Evolutionary conservation across 805 yeast genomes (phyloP).

Genomic region (Starmerella riodocensis): DNA sequence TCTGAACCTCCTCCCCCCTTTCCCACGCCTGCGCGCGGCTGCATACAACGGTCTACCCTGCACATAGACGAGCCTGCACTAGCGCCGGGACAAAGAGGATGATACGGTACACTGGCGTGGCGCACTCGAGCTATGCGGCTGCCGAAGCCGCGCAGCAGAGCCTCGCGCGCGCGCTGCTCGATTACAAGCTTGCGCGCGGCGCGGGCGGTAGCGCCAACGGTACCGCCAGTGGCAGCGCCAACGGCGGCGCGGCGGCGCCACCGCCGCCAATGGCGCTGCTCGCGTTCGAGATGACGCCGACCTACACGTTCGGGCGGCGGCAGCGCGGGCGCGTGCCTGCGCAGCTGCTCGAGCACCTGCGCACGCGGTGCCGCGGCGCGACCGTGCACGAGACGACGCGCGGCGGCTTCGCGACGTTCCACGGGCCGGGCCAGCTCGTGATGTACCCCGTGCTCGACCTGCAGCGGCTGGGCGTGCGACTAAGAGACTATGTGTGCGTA

Average conservation of each 20-base stretch:
- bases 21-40: no score
- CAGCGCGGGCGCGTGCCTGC: slow-evolving; percentile 41
- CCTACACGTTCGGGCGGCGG: slow-evolving; percentile 80
- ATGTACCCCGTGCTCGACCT: slow-evolving; percentile 70
- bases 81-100: neutral
- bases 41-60: no score
- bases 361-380: slow-evolving; percentile 26
- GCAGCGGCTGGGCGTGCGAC: slow-evolving; percentile 43
- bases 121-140: slow-evolving; percentile 17
- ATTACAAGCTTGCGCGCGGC: slow-evolving; percentile 14
- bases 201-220: neutral
- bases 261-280: slow-evolving; percentile 40
- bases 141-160: slow-evolving; percentile 17
- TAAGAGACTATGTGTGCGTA: slow-evolving; percentile 53
- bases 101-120: slow-evolving; percentile 17
- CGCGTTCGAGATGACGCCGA: slow-evolving; percentile 69
- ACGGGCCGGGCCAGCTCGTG: slow-evolving; percentile 90
- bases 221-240: slow-evolving; percentile 32
- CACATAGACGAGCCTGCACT: no score
- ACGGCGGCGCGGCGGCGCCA: neutral
- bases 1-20: no score
- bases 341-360: slow-evolving; percentile 23
- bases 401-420: slow-evolving; percentile 95
- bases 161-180: slow-evolving; percentile 17
- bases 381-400: slow-evolving; percentile 64